Conservation (phyloP, 1,284 basidiomycete genomes). For the Laetiporus sulphureus region DNA sequence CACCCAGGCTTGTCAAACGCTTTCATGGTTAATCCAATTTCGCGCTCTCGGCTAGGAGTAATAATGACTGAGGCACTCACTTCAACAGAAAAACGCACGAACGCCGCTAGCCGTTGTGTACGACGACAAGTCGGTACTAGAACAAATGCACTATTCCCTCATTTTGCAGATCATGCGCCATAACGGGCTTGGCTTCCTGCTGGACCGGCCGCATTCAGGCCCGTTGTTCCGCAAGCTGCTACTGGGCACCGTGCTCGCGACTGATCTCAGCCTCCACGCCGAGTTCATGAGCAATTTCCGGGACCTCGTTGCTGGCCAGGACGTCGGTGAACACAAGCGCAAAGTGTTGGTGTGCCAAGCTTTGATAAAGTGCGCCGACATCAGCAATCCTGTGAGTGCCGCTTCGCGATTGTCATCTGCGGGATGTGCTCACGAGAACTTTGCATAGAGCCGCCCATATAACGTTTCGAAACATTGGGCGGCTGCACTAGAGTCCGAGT, state of each 20-base stretch:
- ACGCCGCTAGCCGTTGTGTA: conserved; percentile 85
- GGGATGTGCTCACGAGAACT: conserved; percentile 4
- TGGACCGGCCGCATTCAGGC: conserved; percentile 47
- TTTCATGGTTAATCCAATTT: conserved; percentile 63
- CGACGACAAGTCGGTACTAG: conserved; percentile 83
- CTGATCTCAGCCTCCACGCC: conserved; percentile 88
- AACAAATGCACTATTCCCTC: conserved; percentile 89
- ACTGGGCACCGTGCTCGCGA: conserved; percentile 77
- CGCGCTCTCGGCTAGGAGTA: not conserved
- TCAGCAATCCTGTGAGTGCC: conserved; percentile 84
- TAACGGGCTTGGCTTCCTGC: conserved; percentile 66
- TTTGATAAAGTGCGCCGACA: conserved; percentile 93
- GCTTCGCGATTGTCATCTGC: not conserved
- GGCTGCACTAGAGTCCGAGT: conserved; percentile 79
- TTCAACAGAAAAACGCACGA: conserved; percentile 79
- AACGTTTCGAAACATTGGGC: conserved; percentile 89
- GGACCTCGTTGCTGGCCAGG: conserved; percentile 35
- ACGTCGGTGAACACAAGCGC: conserved; percentile 34
- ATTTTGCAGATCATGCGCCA: conserved; percentile 77
- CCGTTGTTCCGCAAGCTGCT: conserved; percentile 67
- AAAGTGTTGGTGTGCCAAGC: conserved; percentile 82
- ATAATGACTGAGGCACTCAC: not conserved
- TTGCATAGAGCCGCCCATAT: conserved; percentile 78
- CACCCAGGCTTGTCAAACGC: conserved; percentile 90
- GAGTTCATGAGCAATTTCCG: conserved; percentile 74